Percentiles rank a stretch among this genome's conserved stretches.
Conservation (phyloP, 1,284 basidiomycete species). For the Inonotus obliquus region DNA sequence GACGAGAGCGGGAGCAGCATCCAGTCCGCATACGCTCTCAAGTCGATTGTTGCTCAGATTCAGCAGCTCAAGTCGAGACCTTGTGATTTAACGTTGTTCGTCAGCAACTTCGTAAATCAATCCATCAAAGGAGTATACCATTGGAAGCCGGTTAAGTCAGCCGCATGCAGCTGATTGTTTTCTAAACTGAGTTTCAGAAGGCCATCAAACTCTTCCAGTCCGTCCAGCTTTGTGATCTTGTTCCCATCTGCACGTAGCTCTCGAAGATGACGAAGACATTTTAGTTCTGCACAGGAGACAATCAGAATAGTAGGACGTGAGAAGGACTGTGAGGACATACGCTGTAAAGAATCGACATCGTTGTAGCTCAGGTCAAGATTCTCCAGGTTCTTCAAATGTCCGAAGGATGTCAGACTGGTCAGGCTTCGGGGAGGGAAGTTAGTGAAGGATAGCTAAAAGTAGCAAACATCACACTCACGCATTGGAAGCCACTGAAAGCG, state of each 20-base stretch:
- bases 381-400: slow-evolving; percentile 83
- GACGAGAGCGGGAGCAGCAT: slow-evolving; percentile 57
- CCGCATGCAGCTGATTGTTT: slow-evolving; percentile 63
- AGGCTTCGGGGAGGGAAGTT: slow-evolving; percentile 42
- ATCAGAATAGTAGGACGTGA: neutral
- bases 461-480: slow-evolving; percentile 40
- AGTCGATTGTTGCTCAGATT: slow-evolving; percentile 81
- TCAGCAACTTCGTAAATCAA: neutral
- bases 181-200: slow-evolving; percentile 82
- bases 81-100: slow-evolving; percentile 28
- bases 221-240: slow-evolving; percentile 70
- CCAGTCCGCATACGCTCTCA: slow-evolving; percentile 53
- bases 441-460: neutral
- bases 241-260: slow-evolving; percentile 90
- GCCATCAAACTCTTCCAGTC: slow-evolving; percentile 73
- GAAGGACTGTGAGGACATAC: slow-evolving; percentile 43
- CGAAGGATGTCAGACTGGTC: slow-evolving; percentile 84
- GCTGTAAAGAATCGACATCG: slow-evolving; percentile 79
- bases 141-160: slow-evolving; percentile 60
- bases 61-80: slow-evolving; percentile 78
- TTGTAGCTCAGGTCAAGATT: slow-evolving; percentile 90
- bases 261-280: slow-evolving; percentile 78
- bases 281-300: slow-evolving; percentile 53
- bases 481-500: slow-evolving; percentile 78
- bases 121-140: slow-evolving; percentile 54